Evolutionary conservation across 768 basidiomycete species (phyloP).

Genomic region (Lactarius indigo): DNA sequence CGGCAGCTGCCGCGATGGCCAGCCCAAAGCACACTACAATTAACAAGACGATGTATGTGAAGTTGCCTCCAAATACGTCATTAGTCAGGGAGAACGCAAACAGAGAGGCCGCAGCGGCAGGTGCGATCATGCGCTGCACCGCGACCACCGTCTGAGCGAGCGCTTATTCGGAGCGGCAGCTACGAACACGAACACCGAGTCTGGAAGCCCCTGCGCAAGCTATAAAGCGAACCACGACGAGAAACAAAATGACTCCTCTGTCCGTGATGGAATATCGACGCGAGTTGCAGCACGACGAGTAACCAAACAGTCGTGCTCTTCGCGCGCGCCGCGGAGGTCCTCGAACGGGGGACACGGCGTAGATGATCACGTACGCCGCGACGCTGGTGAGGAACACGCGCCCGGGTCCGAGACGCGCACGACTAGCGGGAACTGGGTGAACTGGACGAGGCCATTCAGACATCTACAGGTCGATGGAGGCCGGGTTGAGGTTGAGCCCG

Average conservation of each 20-base stretch:
- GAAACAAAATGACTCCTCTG: constrained; percentile 10
- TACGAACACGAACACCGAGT: constrained; percentile 68
- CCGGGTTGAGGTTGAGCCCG: too few relatives aligned
- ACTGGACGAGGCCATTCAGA: too few relatives aligned
- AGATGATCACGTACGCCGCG: constrained; percentile 28
- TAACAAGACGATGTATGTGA: constrained; percentile 10
- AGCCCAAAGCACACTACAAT: neutral
- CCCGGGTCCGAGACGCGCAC: too few relatives aligned
- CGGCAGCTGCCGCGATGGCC: constrained; percentile 17
- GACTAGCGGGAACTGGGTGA: too few relatives aligned
- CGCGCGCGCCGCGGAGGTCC: constrained; percentile 1
- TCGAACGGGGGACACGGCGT: constrained; percentile 31
- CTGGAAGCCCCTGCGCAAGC: constrained; percentile 37
- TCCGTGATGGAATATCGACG: constrained; percentile 12
- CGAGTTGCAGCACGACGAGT: constrained; percentile 12
- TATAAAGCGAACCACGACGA: neutral
- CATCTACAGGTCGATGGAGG: too few relatives aligned
- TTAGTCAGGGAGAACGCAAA: constrained; percentile 57
- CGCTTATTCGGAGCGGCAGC: constrained; percentile 59
- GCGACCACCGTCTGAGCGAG: constrained; percentile 46
- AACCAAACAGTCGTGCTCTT: neutral
- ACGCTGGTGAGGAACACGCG: constrained; percentile 32
- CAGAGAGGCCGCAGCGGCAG: constrained; percentile 55
- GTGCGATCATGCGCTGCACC: constrained; percentile 45
- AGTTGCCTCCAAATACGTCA: constrained; percentile 46